A percentile compares a stretch with the other conserved stretches of the same genome.
Evolutionary conservation across 495 filamentous ascomycete genomes (phyloP).

Genomic region (Neurospora sp.): DNA sequence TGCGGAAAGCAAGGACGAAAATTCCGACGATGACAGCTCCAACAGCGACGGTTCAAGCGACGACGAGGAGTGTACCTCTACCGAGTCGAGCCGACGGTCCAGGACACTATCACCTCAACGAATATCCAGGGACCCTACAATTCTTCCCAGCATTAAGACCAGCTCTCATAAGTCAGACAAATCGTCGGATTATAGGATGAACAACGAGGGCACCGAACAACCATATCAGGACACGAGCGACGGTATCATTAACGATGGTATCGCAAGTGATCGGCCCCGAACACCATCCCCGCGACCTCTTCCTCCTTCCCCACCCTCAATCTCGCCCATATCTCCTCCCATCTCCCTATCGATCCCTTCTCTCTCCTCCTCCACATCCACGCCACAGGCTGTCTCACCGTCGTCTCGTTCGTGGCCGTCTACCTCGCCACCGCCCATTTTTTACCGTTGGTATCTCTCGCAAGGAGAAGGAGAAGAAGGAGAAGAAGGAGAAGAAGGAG

Average conservation of each 20-base stretch:
- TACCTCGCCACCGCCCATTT: not conserved
- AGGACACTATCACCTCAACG: not conserved
- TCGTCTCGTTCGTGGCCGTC: not conserved
- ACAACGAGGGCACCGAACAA: accelerated
- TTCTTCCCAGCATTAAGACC: not conserved
- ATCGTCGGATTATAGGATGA: not conserved
- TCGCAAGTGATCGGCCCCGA: not conserved
- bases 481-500: too few species aligned
- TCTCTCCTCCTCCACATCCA: not conserved
- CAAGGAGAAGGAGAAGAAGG: too few species aligned
- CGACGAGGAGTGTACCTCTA: not conserved
- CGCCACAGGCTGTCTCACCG: not conserved
- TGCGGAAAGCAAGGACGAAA: not conserved
- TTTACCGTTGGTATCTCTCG: not conserved
- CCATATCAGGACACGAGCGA: not conserved
- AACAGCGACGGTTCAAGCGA: not conserved
- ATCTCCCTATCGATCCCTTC: not conserved
- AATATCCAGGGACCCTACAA: not conserved
- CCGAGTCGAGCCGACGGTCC: not conserved
- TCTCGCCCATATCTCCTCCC: not conserved
- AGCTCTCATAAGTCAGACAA: too few species aligned
- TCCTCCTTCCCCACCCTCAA: not conserved
- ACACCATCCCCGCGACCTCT: not conserved
- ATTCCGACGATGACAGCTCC: not conserved
- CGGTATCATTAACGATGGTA: not conserved